Evolutionary conservation across 169 alveolate species (phyloP), one percentile per base, ranked within the genome.

Genomic region (Plasmodium reichenowi): DNA sequence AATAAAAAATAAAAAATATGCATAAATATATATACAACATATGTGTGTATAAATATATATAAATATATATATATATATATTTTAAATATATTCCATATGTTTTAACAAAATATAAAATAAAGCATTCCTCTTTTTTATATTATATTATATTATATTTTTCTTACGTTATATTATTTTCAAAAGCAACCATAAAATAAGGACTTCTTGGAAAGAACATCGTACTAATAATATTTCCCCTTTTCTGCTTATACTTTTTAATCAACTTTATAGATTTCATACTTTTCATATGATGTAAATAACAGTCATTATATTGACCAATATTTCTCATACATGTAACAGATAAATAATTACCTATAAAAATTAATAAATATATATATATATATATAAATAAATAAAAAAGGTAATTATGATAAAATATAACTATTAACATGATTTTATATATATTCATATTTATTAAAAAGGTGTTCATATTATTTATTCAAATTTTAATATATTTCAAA

Each of bases 241-340:
- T 86, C 13, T 70, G 88, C 29, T 71, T 71, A 68, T 86, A 86
- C 54, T 86, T 86, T 47, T 86, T 86, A 70, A 86, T 86, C 17
- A 86, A 58, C 38, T 86, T 86, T 50, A 86, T 86, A 3, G 92
- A 60, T 58, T 72, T 86, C 92, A 86, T 86, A 10, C 88, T 58
- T 71, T 86, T 86, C 29, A 86, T 43, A 59, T 86, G 92, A 38
- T 86, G 92, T 62, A 86, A 60, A 47, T 71, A 86, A 38, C 88
- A 70, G 59, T 71, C 20, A 58, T 86, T 74, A 66, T 86, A 86
- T n/a, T 70, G 88, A 10, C 92, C 92, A 26, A 62, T 38, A 6
- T 62, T 86, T 86, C 92, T 22, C 48, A 86, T 43, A 50, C 92
- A 86, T 45, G 92, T 86, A 29, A 86, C 92, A 3, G 92, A 86